Conservation (phyloP, 2,329 filamentous ascomycete species). For the Paraphaeosphaeria sporulosa region DNA sequence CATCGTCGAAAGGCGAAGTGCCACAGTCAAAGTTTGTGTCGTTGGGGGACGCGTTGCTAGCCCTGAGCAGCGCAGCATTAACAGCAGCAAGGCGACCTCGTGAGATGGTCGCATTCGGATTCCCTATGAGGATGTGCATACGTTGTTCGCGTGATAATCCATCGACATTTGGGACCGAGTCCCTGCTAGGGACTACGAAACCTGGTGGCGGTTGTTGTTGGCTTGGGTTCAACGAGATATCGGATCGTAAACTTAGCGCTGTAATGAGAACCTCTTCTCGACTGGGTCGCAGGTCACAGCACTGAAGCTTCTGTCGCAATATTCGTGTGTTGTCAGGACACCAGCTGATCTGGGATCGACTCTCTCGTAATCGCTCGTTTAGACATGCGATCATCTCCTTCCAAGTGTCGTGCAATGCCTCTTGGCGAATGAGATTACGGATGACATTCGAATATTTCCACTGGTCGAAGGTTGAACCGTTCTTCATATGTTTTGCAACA, state of each 20-base stretch:
- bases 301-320: conserved; percentile 48
- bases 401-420: conserved; percentile 47
- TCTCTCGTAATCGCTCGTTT: conserved; percentile 42
- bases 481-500: conserved; percentile 50
- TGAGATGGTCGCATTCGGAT: conserved; percentile 36
- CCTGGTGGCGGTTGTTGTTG: conserved; percentile 42
- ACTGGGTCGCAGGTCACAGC: conserved; percentile 47
- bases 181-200: conserved; percentile 45
- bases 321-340: conserved; percentile 46
- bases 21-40: conserved; percentile 33
- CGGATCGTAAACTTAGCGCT: conserved; percentile 45
- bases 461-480: conserved; percentile 42
- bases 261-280: conserved; percentile 47
- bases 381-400: conserved; percentile 45
- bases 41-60: conserved; percentile 26
- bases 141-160: conserved; percentile 43
- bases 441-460: conserved; percentile 51
- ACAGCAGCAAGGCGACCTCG: conserved; percentile 38
- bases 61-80: conserved; percentile 41
- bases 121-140: conserved; percentile 47
- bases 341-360: conserved; percentile 49
- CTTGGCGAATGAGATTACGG: conserved; percentile 47
- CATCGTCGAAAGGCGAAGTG: conserved; percentile 35
- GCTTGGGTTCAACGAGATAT: conserved; percentile 37
- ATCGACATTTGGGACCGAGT: conserved; percentile 44